Base-by-base conservation (phyloP, 1,139 yeast genomes). In the Lodderomyces orthopsilosis region DNA sequence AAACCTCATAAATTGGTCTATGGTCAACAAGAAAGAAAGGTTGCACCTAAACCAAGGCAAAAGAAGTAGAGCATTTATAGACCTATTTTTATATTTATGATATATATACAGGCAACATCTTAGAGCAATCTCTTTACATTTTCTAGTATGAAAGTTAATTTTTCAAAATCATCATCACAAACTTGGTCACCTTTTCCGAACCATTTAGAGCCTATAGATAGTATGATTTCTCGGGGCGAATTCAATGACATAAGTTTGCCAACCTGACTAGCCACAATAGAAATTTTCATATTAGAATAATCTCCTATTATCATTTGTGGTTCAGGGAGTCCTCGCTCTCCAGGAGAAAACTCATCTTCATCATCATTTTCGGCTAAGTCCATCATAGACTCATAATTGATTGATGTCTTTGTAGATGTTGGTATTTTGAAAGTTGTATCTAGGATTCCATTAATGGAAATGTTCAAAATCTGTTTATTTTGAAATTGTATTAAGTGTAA, bases 1-100 rank as follows among this genome's bases (percentile, higher is more conserved):
- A 82, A 79, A 57, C 89, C 96, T 36, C 95, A 94, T 58, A 80
- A 83, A 62, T 78, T 90, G 59, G 79, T 79, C 41, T 83, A 80
- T 74, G 96, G 96, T 24, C 63, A 74, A 45, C 75, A 77, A 58
- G 85, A 83, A 63, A 80, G 95, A 68, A 63, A 73, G 43, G 93
- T 86, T 37, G 82, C 91, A 14, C 75, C 74, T 12, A 85, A 83
- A 64, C 75, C 69, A 49, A 80, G 79, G 61, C 76, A 66, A 51
- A 43, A 50, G 43, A 58, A 47, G 46, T 42, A 41, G 40, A 39
- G 26, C 17, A 35, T 12, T 14, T 6, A 12, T 12, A n/a, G 13
- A 35, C 3, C 6, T 24, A 14, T 9, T 26, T 28, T 13, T 35
- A 37, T 41, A 41, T 38, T 40, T 21, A 22, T 9, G 4, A 30